Conservation (phyloP, 331 rosid genomes). For the Erythrophleum ivorense region DNA sequence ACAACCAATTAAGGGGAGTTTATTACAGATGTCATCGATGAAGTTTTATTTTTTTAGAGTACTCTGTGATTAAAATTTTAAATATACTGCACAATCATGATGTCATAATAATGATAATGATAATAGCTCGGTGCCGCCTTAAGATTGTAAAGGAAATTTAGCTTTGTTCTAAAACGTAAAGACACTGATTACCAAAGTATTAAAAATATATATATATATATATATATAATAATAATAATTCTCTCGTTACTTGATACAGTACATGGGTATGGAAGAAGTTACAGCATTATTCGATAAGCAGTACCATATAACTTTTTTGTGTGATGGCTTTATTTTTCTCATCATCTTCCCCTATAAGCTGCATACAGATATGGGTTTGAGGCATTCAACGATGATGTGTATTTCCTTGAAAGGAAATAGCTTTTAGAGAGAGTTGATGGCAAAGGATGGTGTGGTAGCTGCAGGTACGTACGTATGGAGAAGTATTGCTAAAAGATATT, state of each 20-base stretch:
- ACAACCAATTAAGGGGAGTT: too few relatives aligned
- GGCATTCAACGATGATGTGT: conserved; percentile 48
- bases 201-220: too few relatives aligned
- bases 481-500: conserved; percentile 17
- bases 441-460: conserved; percentile 28
- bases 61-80: too few relatives aligned
- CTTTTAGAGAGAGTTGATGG: conserved; percentile 34
- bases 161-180: background rate
- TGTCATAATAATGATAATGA: too few relatives aligned
- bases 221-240: too few relatives aligned
- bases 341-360: conserved; percentile 47
- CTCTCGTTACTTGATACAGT: conserved; percentile 37
- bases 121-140: too few relatives aligned
- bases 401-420: conserved; percentile 47
- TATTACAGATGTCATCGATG: too few relatives aligned
- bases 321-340: conserved; percentile 41
- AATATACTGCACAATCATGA: too few relatives aligned
- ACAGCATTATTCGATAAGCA: conserved; percentile 39
- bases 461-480: background rate
- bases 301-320: conserved; percentile 37
- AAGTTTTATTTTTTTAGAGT: too few relatives aligned
- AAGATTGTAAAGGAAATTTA: background rate
- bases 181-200: too few relatives aligned
- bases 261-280: conserved; percentile 48
- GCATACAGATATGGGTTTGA: conserved; percentile 42